Evolutionary conservation across 108 stramenopile species (phyloP), one percentile per base, ranked within the genome.

Genomic region (Parmales sp.): DNA sequence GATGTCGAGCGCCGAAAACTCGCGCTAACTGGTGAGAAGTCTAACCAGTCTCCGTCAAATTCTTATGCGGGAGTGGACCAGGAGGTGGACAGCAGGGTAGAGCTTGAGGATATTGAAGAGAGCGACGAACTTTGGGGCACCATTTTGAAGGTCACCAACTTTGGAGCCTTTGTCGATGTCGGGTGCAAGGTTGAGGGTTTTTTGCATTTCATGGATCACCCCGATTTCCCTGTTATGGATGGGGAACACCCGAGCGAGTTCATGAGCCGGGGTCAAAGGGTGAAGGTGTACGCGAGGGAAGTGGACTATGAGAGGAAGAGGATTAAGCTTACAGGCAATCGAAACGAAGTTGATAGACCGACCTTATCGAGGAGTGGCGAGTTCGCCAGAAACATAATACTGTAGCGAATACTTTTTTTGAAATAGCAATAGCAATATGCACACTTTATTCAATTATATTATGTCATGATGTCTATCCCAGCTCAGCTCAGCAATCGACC

Each of bases 131-230:
- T 95, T 26, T 95, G 91, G 94, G 91, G 91, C 8, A 87, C 88
- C 60, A 76, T 95, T 18, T 80, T 80, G 45, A 83, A 89, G 26
- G 90, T 95, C 25, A 92, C 94, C 0, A 89, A 88, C 64, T 92
- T 75, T 74, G 94, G 94, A 38, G 89, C 89, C 7, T 95, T 87
- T 76, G 88, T 95, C 0, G 90, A 92, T 63, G 73, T 92, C 1
- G 91, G 90, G 28, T 89, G 88, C n/a, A 87, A 79, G 20, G 89
- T 89, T 26, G 83, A 90, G 67, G 94, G 87, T 16, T 95, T 87
- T 66, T 76, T 93, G 66, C 94, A 93, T 72, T 90, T 95, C 43
- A 93, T 91, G 87, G 91, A 95, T 69, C 90, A 91, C 71, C 91
- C 94, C 2, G 51, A 74, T 51, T 85, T 82, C 75, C 80, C 73